phyloP scores from a whole-genome alignment of 1,139 yeast genomes.

The Zygosaccharomyces pseudobailii region DNA sequence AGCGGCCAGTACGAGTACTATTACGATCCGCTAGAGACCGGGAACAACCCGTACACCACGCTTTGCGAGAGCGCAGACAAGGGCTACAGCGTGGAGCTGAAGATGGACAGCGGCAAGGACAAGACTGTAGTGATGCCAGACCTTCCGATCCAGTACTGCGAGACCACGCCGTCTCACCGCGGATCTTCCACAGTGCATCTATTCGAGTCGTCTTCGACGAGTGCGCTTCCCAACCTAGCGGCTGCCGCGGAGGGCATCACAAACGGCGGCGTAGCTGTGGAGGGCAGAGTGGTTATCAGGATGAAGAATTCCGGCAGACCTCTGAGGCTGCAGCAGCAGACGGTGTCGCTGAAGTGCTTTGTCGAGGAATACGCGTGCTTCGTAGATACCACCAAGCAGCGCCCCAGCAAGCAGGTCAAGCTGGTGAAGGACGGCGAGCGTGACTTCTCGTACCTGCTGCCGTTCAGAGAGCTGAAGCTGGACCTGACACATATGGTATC shows the following conservation, averaged over 20 bases:
- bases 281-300: conserved; percentile 11
- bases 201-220: conserved; percentile 12
- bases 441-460: conserved; percentile 9
- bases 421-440: conserved; percentile 5
- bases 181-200: conserved; percentile 8
- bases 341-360: conserved; percentile 14
- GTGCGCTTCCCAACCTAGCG: conserved; percentile 7
- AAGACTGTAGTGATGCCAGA: conserved; percentile 14
- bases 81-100: conserved; percentile 8
- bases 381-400: conserved; percentile 3
- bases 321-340: conserved; percentile 7
- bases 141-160: conserved; percentile 10
- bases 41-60: conserved; percentile 15
- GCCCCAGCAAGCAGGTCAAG: conserved; percentile 5
- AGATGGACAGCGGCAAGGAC: conserved; percentile 5
- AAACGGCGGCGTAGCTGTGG: conserved; percentile 9
- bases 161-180: conserved; percentile 3
- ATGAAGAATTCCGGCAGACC: conserved; percentile 8
- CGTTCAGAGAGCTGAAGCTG: conserved; percentile 7
- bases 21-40: conserved; percentile 13
- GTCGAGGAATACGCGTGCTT: conserved; percentile 14
- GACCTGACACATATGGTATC: conserved; percentile 1
- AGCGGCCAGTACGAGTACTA: conserved; percentile 13
- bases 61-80: conserved; percentile 7
- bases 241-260: neutral